phyloP scores from a whole-genome alignment of 176 grass and related monocot species.

The Bolboschoenus planiculmis region DNA sequence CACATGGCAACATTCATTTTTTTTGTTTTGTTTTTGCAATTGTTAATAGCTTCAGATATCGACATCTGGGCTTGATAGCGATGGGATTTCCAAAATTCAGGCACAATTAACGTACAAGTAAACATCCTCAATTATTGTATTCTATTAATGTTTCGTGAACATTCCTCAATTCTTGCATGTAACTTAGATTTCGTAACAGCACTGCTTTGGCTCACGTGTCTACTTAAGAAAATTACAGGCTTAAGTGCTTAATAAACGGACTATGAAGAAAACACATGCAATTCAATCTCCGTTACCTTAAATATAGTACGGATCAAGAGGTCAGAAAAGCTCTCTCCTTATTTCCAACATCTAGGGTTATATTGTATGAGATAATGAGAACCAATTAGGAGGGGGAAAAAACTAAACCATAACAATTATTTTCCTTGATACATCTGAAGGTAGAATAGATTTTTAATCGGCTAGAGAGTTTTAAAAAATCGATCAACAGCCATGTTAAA shows the following conservation, averaged over 20 bases:
- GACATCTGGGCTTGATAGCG: too few species aligned
- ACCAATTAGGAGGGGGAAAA: not conserved
- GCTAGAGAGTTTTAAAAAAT: too few species aligned
- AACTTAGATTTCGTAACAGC: not conserved
- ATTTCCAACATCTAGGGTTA: not conserved
- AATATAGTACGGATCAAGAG: too few species aligned
- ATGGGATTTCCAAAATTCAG: not conserved
- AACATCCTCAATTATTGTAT: not conserved
- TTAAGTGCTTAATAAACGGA: not conserved
- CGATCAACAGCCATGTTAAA: too few species aligned
- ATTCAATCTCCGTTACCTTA: not conserved
- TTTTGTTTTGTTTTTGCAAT: too few species aligned
- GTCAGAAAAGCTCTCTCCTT: not conserved
- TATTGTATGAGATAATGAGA: too few species aligned
- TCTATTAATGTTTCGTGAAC: not conserved
- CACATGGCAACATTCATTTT: not conserved
- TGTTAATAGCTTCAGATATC: too few species aligned
- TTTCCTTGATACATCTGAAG: not conserved
- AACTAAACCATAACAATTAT: too few species aligned
- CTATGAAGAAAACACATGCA: not conserved
- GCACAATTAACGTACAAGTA: not conserved
- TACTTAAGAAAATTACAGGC: not conserved
- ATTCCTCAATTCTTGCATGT: not conserved
- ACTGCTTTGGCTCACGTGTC: not conserved
- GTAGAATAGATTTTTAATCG: not conserved